Conservation (phyloP, 306 rosid genomes). For the Trifolium dubium region DNA sequence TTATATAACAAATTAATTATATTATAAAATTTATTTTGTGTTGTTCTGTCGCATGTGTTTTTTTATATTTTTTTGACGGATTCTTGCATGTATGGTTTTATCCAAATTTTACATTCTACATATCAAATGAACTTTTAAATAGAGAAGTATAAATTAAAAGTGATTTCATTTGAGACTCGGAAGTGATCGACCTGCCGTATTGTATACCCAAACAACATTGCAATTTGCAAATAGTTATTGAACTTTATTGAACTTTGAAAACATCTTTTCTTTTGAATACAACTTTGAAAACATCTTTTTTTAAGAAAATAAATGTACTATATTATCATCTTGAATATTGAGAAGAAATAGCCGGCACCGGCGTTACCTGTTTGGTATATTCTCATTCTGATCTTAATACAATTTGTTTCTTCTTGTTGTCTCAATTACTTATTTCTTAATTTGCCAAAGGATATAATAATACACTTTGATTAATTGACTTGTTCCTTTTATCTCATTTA, state of each 20-base stretch:
- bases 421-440: not conserved
- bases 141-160: too few relatives aligned
- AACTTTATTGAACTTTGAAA: not conserved
- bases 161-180: too few relatives aligned
- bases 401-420: constrained; percentile 15
- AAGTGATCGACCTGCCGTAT: too few relatives aligned
- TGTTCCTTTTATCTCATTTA: constrained; percentile 20
- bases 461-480: constrained; percentile 5
- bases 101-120: too few relatives aligned
- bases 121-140: too few relatives aligned
- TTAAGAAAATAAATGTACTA: not conserved
- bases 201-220: too few relatives aligned
- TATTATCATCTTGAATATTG: not conserved
- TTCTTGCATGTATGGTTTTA: too few relatives aligned
- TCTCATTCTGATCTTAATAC: not conserved
- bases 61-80: too few relatives aligned
- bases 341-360: constrained; percentile 45
- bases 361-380: constrained; percentile 4
- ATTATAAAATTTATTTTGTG: too few relatives aligned
- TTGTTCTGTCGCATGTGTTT: too few relatives aligned
- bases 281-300: not conserved
- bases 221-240: not conserved
- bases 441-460: not conserved
- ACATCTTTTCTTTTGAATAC: too few relatives aligned
- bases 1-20: too few relatives aligned